These are phyloP conservation scores for Acacia melanoxylon DNA, from an alignment of 306 rosid genomes.

Conservation along the genomic window DNA sequence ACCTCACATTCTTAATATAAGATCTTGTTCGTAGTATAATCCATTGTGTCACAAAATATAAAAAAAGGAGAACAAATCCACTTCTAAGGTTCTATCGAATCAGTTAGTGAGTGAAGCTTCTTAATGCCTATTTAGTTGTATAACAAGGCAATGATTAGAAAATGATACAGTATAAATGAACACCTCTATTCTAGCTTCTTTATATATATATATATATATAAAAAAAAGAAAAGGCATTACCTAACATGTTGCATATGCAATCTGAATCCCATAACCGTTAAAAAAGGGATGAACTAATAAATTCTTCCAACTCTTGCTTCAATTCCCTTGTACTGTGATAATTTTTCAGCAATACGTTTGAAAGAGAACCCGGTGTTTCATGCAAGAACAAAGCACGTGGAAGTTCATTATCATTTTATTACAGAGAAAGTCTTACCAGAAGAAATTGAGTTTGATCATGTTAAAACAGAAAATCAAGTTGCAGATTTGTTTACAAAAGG, in stretches of 20 bases:
- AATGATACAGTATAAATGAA: not conserved
- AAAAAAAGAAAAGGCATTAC: not conserved
- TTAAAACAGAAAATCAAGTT: no score
- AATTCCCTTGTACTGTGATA: not conserved
- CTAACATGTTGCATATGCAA: not conserved
- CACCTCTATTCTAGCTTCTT: not conserved
- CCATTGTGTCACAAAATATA: not conserved
- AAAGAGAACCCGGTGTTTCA: not conserved
- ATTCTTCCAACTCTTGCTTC: not conserved
- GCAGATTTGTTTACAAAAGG: no score
- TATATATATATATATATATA: not conserved
- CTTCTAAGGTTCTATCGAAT: not conserved
- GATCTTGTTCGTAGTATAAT: not conserved
- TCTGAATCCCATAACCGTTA: not conserved
- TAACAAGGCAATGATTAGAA: not conserved
- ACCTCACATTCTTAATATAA: not conserved
- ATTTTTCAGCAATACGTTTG: not conserved
- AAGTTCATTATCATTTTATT: not conserved
- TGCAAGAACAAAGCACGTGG: not conserved
- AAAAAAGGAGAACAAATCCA: not conserved
- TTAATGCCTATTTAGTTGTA: not conserved
- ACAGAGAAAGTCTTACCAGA: not conserved
- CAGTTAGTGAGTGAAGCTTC: not conserved
- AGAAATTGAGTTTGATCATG: not conserved
- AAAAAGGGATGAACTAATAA: not conserved